Evolutionary conservation across 371 early-diverging fungal species (phyloP), one percentile per base, ranked within the genome.

Genomic region (Neoconidiobolus thromboides): DNA sequence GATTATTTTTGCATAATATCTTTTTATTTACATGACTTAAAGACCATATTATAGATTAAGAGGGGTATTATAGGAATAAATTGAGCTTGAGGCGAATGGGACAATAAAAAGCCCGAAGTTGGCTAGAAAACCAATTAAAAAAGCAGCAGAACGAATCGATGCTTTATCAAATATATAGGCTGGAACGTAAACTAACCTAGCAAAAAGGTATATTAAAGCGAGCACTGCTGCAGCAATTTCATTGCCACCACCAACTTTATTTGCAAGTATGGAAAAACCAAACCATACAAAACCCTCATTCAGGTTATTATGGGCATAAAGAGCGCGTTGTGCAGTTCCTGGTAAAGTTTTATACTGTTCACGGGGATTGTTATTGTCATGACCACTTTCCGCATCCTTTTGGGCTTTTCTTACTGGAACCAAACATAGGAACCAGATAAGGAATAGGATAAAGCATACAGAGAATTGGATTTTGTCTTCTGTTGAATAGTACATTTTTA

Each of bases 251-350:
- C 60, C 60, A 12, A 59, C 5, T 7, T 12, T 2, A 41, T 59
- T 59, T 14, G 60, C 60, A 2, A 59, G 7, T 4, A 59, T 4
- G 14, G 60, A 10, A 41, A 59, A 59, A 12, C 50, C 48, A 51
- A 59, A 59, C n/a, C 38, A 59, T 9, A 59, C 48, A 48, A 59
- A 59, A 14, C 60, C 48, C 42, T 59, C 60, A 48, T 50, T 39
- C 5, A 42, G 38, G 15, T 59, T 59, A 41, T 39, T 59, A 42
- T 59, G 60, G 48, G 60, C 60, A 15, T 7, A 9, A 12, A 48
- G 12, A 1, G 60, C 49, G 1, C 60, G 3, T 2, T 5, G n/a
- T 2, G 49, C 60, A 49, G 38, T 50, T 50, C 60, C 60, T 2
- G 44, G 26, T 26, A 26, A 26, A 26, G 26, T 26, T 26, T 26